Conservation (phyloP, 495 filamentous ascomycete species). For the Ascodesmis nigricans region DNA sequence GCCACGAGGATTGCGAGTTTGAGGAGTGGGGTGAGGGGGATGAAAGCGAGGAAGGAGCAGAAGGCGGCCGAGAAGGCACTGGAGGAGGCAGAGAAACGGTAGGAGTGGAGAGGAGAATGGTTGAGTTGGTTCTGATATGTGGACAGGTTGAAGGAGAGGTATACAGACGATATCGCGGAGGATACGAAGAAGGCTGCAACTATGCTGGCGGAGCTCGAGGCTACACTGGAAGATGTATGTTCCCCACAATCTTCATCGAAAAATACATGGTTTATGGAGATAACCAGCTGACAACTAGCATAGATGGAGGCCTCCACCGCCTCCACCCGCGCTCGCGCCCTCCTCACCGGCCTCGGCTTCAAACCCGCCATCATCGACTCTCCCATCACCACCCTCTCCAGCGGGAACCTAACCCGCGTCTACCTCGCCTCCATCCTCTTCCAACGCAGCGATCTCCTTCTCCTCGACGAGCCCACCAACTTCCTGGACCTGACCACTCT, state of each 20-base stretch:
- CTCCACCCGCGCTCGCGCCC: conserved; percentile 38
- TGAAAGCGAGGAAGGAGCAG: conserved; percentile 48
- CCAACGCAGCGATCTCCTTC: conserved; percentile 51
- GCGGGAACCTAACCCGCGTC: conserved; percentile 59
- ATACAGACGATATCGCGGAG: conserved; percentile 30
- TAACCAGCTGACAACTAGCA: background rate
- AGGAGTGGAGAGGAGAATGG: no score
- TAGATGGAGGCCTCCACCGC: conserved; percentile 27
- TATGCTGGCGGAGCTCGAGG: conserved; percentile 38
- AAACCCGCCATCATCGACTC: conserved; percentile 33
- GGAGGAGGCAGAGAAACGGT: conserved; percentile 33
- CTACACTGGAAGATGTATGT: conserved; percentile 32
- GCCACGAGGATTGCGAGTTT: conserved; percentile 49
- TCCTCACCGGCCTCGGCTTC: conserved; percentile 53
- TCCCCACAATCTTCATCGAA: conserved; percentile 24
- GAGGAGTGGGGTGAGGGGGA: conserved; percentile 47
- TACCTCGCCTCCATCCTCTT: conserved; percentile 44
- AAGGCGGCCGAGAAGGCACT: conserved; percentile 40
- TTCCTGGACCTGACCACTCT: conserved; percentile 65
- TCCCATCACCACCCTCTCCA: conserved; percentile 42
- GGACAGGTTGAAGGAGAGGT: conserved; percentile 25
- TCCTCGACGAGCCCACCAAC: conserved; percentile 76
- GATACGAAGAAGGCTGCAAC: conserved; percentile 44
- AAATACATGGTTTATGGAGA: background rate
- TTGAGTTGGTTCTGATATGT: conserved; percentile 7